Conservation (phyloP, 75 land plant species). For the Cupressus sempervirens region DNA sequence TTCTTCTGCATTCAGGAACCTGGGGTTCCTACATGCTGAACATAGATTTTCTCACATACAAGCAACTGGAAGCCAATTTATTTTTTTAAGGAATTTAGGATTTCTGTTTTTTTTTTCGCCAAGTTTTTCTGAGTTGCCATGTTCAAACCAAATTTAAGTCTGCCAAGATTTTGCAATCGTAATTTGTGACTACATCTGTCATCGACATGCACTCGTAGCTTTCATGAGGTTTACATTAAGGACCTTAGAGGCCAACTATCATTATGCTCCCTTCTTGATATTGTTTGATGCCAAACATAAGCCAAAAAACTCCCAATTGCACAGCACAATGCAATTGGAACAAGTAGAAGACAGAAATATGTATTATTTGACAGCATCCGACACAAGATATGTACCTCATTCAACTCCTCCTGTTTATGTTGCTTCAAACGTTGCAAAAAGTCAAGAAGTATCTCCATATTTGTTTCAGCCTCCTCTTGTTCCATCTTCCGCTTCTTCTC, state of each 20-base stretch:
- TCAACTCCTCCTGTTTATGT: slow-evolving; percentile 83
- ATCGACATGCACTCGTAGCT: not conserved
- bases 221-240: not conserved
- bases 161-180: not conserved
- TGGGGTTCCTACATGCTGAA: no score
- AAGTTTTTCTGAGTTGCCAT: no score
- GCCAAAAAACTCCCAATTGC: not conserved
- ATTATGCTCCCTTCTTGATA: not conserved
- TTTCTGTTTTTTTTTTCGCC: no score
- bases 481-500: slow-evolving; percentile 96
- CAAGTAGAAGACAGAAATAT: not conserved
- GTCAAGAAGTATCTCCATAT: slow-evolving; percentile 85
- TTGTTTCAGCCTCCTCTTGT: slow-evolving; percentile 96
- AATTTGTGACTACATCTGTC: not conserved
- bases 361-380: not conserved
- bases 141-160: no score
- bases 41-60: no score
- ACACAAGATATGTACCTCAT: slow-evolving; percentile 51
- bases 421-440: slow-evolving; percentile 76
- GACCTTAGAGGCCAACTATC: not conserved
- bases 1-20: no score
- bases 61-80: no score
- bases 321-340: slow-evolving; percentile 10
- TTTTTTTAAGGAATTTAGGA: no score
- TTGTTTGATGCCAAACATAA: not conserved